Conservation (phyloP, 2,329 filamentous ascomycete species). For the Westerdykella ornata region DNA sequence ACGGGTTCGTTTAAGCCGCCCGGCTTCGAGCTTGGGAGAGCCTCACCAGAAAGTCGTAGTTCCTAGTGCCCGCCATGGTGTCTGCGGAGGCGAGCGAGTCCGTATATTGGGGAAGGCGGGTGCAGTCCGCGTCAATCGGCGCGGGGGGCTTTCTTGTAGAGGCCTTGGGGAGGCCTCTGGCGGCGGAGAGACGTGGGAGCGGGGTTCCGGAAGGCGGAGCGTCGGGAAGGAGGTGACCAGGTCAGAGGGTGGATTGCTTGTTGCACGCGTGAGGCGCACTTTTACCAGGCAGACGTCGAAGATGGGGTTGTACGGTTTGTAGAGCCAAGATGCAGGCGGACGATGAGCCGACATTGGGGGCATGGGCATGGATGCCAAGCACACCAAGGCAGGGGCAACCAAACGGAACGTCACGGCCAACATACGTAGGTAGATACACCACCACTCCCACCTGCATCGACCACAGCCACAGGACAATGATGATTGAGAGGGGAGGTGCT, state of each 20-base stretch:
- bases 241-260: neutral
- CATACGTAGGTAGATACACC: too few species aligned
- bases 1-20: too few species aligned
- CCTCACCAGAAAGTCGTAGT: slow-evolving; percentile 97
- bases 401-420: slow-evolving; percentile 5
- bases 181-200: neutral
- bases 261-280: slow-evolving; percentile 1
- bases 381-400: neutral
- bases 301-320: too few species aligned
- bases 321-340: neutral
- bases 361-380: slow-evolving; percentile 6
- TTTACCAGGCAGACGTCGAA: slow-evolving; percentile 11
- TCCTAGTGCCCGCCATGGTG: slow-evolving; percentile 89
- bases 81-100: slow-evolving; percentile 8
- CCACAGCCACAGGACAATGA: too few species aligned
- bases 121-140: slow-evolving; percentile 19
- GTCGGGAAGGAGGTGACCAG: neutral
- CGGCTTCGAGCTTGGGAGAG: slow-evolving; percentile 1
- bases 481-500: neutral
- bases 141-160: slow-evolving; percentile 7
- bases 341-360: neutral
- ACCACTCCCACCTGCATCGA: too few species aligned
- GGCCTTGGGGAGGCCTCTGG: slow-evolving; percentile 1
- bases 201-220: slow-evolving; percentile 1
- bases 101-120: slow-evolving; percentile 17